A percentile compares a stretch with the other conserved stretches of the same genome.
phyloP scores from a whole-genome alignment of 345 rosid species.

The Streptanthus diversifolius region DNA sequence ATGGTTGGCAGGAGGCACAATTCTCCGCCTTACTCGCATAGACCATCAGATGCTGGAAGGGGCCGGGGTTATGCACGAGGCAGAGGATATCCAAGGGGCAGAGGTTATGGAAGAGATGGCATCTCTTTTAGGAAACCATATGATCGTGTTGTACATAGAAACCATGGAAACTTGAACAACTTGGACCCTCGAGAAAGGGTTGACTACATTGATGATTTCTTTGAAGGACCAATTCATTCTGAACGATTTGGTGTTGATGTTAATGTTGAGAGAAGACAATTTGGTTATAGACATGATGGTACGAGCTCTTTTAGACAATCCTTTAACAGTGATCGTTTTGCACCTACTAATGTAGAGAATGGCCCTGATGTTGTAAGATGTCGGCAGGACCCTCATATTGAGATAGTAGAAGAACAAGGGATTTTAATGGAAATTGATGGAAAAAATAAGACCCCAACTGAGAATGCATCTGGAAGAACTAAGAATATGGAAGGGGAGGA shows the following conservation, averaged over 20 bases:
- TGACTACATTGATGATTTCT: conserved; percentile 46
- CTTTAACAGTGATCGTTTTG: conserved; percentile 44
- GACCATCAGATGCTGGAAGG: conserved; percentile 54
- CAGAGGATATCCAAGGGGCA: conserved; percentile 36
- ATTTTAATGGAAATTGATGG: conserved; percentile 61
- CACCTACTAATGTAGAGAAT: conserved; percentile 45
- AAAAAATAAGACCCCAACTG: conserved; percentile 50
- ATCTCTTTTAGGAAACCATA: conserved; percentile 57
- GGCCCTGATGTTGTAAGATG: conserved; percentile 55
- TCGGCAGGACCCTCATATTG: conserved; percentile 43
- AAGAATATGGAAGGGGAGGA: conserved; percentile 58
- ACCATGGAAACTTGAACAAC: conserved; percentile 50
- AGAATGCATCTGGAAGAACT: conserved; percentile 52
- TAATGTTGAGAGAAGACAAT: conserved; percentile 59
- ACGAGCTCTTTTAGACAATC: conserved; percentile 60
- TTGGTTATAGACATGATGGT: conserved; percentile 61
- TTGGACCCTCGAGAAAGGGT: conserved; percentile 61
- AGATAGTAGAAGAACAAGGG: conserved; percentile 48
- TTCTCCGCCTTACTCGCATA: conserved; percentile 58
- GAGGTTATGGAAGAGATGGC: conserved; percentile 54
- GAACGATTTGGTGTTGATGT: conserved; percentile 60
- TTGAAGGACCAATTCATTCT: conserved; percentile 53
- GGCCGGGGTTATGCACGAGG: conserved; percentile 51
- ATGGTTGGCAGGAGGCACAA: conserved; percentile 59
- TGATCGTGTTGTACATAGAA: conserved; percentile 54